Conservation (phyloP, 768 basidiomycete genomes). For the Lactifluus rugatus region DNA sequence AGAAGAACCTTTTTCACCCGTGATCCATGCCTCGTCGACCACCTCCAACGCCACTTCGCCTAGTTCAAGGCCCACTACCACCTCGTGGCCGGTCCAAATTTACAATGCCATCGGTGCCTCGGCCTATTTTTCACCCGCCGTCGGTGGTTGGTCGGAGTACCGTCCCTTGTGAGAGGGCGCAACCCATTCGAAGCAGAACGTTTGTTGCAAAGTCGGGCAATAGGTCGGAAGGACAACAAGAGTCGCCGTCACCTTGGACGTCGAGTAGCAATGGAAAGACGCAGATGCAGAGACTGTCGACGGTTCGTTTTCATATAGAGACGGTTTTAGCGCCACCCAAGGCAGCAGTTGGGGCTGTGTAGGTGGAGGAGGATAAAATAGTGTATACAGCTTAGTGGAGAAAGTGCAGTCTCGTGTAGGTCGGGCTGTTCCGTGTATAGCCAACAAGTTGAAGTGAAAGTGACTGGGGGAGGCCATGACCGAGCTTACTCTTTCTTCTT, state of each 20-base stretch:
- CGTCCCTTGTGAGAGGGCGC: neutral
- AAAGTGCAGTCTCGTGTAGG: neutral
- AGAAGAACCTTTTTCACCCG: neutral
- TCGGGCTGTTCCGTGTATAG: slow-evolving; percentile 6
- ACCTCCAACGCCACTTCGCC: slow-evolving; percentile 56
- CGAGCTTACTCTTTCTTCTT: neutral
- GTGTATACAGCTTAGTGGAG: neutral
- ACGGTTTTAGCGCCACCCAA: slow-evolving; percentile 37
- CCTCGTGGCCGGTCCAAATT: slow-evolving; percentile 53
- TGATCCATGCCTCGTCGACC: slow-evolving; percentile 53
- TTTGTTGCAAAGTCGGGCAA: slow-evolving; percentile 22
- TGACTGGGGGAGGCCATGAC: no score
- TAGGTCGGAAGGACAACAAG: neutral
- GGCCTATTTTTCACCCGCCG: slow-evolving; percentile 32
- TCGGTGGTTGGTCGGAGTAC: neutral
- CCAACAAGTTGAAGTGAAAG: no score
- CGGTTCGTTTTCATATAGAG: slow-evolving; percentile 32
- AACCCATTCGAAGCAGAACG: neutral
- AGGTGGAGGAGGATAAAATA: neutral
- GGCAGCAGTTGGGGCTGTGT: slow-evolving; percentile 30
- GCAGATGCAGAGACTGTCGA: slow-evolving; percentile 55
- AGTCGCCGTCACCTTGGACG: slow-evolving; percentile 19
- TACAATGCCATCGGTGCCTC: slow-evolving; percentile 55
- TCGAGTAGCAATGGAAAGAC: slow-evolving; percentile 20
- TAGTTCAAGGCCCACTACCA: slow-evolving; percentile 53